Conservation (phyloP, 768 basidiomycete genomes). For the Suillus plorans region DNA sequence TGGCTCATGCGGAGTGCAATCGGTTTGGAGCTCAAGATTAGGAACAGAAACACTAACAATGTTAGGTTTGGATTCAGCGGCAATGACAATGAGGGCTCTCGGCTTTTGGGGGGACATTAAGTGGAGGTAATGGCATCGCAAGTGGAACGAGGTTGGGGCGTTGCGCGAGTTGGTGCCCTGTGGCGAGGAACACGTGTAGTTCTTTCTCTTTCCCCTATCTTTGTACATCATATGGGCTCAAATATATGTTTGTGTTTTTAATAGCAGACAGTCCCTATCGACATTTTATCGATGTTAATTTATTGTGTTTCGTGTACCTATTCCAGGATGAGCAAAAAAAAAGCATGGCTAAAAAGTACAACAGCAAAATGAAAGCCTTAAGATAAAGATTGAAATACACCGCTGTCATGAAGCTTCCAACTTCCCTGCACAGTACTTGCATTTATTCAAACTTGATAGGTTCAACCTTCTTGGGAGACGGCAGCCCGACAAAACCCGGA, state of each 20-base stretch:
- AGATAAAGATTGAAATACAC: not conserved
- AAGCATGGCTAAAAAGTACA: constrained; percentile 13
- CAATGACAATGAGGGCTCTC: constrained; percentile 27
- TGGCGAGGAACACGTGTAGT: not conserved
- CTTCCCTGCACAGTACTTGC: not conserved
- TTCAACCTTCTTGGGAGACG: constrained; percentile 44
- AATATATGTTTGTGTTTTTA: not conserved
- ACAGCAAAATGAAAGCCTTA: not conserved
- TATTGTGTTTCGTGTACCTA: not conserved
- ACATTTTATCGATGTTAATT: not conserved
- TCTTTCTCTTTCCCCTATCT: constrained; percentile 8
- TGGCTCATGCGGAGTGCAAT: constrained; percentile 59
- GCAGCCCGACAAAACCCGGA: constrained; percentile 28
- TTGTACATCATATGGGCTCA: not conserved
- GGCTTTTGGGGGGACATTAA: constrained; percentile 29
- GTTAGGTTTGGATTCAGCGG: constrained; percentile 28
- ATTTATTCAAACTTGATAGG: constrained; percentile 41
- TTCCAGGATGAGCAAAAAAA: constrained; percentile 7
- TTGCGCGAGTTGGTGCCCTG: not conserved
- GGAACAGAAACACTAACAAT: constrained; percentile 25
- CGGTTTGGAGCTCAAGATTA: constrained; percentile 36
- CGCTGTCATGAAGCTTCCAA: not conserved
- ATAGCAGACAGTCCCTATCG: not conserved
- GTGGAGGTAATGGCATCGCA: constrained; percentile 4
- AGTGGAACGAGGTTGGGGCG: not conserved